Evolutionary conservation across 2,329 filamentous ascomycete species (phyloP).

Genomic region (Colletotrichum cordylinicola): DNA sequence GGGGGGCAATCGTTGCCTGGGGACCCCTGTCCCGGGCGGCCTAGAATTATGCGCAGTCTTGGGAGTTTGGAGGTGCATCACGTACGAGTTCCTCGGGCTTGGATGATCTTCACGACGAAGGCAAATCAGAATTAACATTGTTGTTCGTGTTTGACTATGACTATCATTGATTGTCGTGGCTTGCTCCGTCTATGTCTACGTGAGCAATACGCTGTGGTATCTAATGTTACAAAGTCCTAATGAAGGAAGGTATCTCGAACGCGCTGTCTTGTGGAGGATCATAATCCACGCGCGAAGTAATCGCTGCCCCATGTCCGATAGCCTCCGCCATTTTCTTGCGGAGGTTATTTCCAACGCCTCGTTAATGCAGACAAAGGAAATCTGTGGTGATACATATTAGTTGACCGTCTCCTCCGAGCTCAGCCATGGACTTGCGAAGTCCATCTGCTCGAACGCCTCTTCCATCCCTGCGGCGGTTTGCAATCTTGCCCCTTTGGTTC

Average conservation of each 20-base stretch:
- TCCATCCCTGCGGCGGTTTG: not conserved
- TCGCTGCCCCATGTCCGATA: too few relatives aligned
- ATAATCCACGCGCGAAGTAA: not conserved
- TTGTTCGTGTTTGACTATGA: not conserved
- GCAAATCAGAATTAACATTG: not conserved
- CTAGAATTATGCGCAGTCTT: not conserved
- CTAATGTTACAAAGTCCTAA: slow-evolving; percentile 7
- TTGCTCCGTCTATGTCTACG: not conserved
- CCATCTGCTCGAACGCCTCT: not conserved
- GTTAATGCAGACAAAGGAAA: slow-evolving; percentile 3
- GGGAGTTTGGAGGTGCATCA: not conserved
- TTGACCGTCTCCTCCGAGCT: not conserved
- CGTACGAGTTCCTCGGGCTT: not conserved
- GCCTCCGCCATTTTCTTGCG: not conserved
- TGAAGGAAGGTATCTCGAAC: slow-evolving; percentile 8
- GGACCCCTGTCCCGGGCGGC: not conserved
- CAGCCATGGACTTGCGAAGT: not conserved
- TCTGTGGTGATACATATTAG: slow-evolving; percentile 13
- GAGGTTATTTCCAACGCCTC: not conserved
- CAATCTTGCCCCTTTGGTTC: not conserved
- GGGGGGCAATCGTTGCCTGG: not conserved
- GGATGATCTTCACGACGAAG: not conserved
- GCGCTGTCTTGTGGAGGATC: not conserved
- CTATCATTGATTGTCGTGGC: not conserved
- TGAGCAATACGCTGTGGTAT: slow-evolving; percentile 12